phyloP scores from a whole-genome alignment of 345 rosid genomes.

The Citrus sp. region DNA sequence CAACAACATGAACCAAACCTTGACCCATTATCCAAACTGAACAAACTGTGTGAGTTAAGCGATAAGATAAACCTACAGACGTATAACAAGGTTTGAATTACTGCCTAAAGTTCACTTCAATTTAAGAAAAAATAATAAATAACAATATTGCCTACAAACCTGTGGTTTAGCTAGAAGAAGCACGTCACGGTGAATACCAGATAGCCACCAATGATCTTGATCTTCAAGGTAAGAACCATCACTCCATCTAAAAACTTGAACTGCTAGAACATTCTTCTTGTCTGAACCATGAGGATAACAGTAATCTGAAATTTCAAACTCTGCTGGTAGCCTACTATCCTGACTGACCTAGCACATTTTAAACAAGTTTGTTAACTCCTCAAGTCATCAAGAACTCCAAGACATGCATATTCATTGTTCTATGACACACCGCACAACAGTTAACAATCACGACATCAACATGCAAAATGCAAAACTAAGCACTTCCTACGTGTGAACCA shows the following conservation, averaged over 20 bases:
- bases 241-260: slow-evolving; percentile 99
- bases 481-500: not conserved
- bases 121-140: not conserved
- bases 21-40: not conserved
- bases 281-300: slow-evolving; percentile 71
- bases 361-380: slow-evolving; percentile 15
- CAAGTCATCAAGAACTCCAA: not conserved
- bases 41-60: not conserved
- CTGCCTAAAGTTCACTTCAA: not conserved
- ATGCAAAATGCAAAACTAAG: not conserved
- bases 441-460: not conserved
- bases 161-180: slow-evolving; percentile 95
- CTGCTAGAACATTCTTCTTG: slow-evolving; percentile 83
- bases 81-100: not conserved
- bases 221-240: slow-evolving; percentile 99
- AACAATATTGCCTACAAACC: slow-evolving; percentile 33
- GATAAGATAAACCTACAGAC: not conserved
- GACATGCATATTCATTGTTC: not conserved
- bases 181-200: slow-evolving; percentile 96
- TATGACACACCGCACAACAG: not conserved
- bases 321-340: slow-evolving; percentile 98
- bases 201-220: slow-evolving; percentile 99
- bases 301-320: slow-evolving; percentile 91
- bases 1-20: not conserved
- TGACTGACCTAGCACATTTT: slow-evolving; percentile 54